Conservation (phyloP, 1,284 basidiomycete species). For the Naganishia sp. region DNA sequence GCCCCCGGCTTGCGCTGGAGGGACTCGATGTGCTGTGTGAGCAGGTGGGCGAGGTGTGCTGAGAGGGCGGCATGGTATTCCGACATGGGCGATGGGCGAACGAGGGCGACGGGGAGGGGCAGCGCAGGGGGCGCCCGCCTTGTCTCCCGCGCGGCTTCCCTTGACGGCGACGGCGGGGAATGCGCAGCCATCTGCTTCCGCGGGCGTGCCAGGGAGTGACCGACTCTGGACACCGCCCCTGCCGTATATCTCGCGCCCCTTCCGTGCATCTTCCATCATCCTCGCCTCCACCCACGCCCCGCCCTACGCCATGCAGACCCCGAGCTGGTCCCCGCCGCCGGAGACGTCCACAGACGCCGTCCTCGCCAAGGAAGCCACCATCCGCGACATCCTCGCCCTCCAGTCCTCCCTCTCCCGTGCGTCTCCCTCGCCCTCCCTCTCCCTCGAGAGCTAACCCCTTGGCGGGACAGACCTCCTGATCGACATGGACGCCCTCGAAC, state of each 20-base stretch:
- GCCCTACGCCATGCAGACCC: not conserved
- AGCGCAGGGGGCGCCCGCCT: not conserved
- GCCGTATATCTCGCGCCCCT: too few species aligned
- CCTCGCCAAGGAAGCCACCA: slow-evolving; percentile 17
- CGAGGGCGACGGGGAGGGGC: not conserved
- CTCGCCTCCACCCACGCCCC: not conserved
- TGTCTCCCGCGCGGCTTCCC: too few species aligned
- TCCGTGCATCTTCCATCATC: not conserved
- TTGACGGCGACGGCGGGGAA: not conserved
- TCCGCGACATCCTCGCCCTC: slow-evolving; percentile 12
- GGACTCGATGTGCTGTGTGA: not conserved
- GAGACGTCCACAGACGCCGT: slow-evolving; percentile 7
- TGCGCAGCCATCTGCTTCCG: not conserved
- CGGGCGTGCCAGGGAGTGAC: not conserved
- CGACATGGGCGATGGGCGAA: not conserved
- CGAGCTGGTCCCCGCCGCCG: not conserved
- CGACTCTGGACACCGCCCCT: not conserved
- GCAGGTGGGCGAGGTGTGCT: slow-evolving; percentile 6
- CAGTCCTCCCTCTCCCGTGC: not conserved
- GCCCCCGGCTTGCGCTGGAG: not conserved
- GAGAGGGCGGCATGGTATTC: slow-evolving; percentile 3
- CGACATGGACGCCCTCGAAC: slow-evolving; percentile 48
- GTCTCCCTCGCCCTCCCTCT: not conserved
- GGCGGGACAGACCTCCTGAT: not conserved
- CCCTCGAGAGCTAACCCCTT: not conserved